Evolutionary conservation across 768 basidiomycete genomes (phyloP), one percentile per base, ranked within the genome.

Genomic region (Lentinula aciculospora): DNA sequence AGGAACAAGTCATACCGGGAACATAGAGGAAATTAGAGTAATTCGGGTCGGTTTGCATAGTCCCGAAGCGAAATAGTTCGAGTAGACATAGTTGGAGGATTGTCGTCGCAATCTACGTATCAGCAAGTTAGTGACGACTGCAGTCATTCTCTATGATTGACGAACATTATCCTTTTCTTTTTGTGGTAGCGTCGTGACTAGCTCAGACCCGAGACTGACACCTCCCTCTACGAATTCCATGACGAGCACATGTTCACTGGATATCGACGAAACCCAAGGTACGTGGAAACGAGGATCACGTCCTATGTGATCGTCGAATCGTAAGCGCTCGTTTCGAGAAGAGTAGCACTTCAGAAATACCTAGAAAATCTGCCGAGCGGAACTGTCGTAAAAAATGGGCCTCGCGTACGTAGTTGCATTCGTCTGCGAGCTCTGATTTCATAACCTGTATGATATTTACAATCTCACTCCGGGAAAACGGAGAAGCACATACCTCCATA

Each of bases 11-110:
- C 36, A 23, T 23, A 53, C 51, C 25, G 19, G 76, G 64, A 69
- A 94, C 89, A 86, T 91, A 98, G 23, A 99, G 75, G 74, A 99
- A 98, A 70, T 98, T 98, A 8, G 92, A 90, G 91, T 92, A 98
- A 65, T 99, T 98, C 3, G 97, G 97, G 68, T 99, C 96, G 0
- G 96, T 99, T 70, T 98, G 97, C 97, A 99, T 98, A 42, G 88
- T 71, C 29, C 90, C 77, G 74, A 97, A 96, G 59, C 85, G 77
- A 69, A 98, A 97, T 6, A 99, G 81, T 68, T 98, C 97, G 58
- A 81, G 83, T 39, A 99, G 74, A 67, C 94, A 98, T 6, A 99
- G 78, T 46, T 91, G 86, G 51, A 98, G 78, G 46, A 97, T 82
- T 56, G 85, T 76, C 2, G 81, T 73, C 3, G 94, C 91, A 65